phyloP scores from a whole-genome alignment of 345 rosid species.

The Hibiscus mutabilis region DNA sequence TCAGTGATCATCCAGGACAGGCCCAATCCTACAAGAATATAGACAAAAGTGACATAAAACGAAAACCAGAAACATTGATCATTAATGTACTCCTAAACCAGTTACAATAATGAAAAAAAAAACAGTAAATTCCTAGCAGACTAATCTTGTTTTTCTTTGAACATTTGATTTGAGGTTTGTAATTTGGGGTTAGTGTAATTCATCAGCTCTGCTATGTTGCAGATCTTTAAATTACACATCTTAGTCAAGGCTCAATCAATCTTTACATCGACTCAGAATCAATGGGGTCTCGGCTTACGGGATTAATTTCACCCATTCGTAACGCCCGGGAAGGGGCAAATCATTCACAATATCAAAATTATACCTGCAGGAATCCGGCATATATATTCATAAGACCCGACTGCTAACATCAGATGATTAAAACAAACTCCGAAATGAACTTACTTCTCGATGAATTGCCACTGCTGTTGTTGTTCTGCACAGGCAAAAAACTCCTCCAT shows the following conservation, averaged over 20 bases:
- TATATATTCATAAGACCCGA: neutral
- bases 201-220: constrained; percentile 27
- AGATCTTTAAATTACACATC: constrained; percentile 29
- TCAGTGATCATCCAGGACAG: constrained; percentile 14
- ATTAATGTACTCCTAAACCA: constrained; percentile 9
- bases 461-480: constrained; percentile 50
- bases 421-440: neutral
- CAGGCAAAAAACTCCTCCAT: constrained; percentile 66
- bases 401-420: neutral
- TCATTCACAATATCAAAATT: constrained; percentile 73
- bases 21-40: constrained; percentile 21
- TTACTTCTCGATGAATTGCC: constrained; percentile 57
- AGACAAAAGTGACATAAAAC: constrained; percentile 16
- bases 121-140: constrained; percentile 13
- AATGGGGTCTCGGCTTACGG: constrained; percentile 26
- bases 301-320: constrained; percentile 58
- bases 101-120: constrained; percentile 13
- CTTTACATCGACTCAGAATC: constrained; percentile 15
- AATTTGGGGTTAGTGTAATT: constrained; percentile 28
- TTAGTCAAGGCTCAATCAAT: constrained; percentile 19
- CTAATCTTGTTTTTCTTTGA: neutral
- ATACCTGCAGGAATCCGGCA: constrained; percentile 42
- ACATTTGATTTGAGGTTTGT: constrained; percentile 11
- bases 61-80: constrained; percentile 17
- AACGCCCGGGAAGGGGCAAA: constrained; percentile 68